Evolutionary conservation across 1,139 yeast genomes (phyloP), one percentile per base, ranked within the genome.

Genomic region (Dujonia santamariae): DNA sequence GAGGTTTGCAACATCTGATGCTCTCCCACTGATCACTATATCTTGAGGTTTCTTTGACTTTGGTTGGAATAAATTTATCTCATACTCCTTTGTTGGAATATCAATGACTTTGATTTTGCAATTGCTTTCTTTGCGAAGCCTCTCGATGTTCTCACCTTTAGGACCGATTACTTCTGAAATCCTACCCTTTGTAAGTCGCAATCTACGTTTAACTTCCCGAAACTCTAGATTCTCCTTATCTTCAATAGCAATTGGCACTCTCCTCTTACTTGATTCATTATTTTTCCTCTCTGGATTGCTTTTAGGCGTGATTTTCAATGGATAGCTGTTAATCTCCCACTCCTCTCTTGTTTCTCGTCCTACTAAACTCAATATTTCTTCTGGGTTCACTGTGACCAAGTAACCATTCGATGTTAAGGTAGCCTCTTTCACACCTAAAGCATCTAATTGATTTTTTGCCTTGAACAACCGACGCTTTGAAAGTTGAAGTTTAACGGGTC

Each of bases 51-150:
- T 9, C 13, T 19, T 31, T 26, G 7, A 20, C 15, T 30, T 7
- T 4, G 34, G 18, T 8, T 27, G 30, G 14, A 27, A 26, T 19
- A 26, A 26, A 12, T 13, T 15, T 7, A 27, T n/a, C 18, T 9
- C 17, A 4, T 18, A 17, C 4, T 27, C 19, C 3, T 17, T n/a
- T 14, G 7, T 19, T 6, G 7, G 14, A 15, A 16, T 17, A 6
- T 31, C 34, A 14, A 26, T 16, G 12, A 31, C 24, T 16, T 31
- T 25, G 6, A 31, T 31, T 11, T 16, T 7, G 21, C 34, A 31
- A 11, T 26, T 19, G 15, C 34, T 31, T 7, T 18, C 9, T 13
- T 4, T 7, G n/a, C 34, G 18, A n/a, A 31, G 19, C 7, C 19
- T 9, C 7, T 27, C 18, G 14, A 31, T 31, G 8, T 19, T 31